Evolutionary conservation across 257 asterid species (phyloP).

Genomic region (Ligustrum vulgare): DNA sequence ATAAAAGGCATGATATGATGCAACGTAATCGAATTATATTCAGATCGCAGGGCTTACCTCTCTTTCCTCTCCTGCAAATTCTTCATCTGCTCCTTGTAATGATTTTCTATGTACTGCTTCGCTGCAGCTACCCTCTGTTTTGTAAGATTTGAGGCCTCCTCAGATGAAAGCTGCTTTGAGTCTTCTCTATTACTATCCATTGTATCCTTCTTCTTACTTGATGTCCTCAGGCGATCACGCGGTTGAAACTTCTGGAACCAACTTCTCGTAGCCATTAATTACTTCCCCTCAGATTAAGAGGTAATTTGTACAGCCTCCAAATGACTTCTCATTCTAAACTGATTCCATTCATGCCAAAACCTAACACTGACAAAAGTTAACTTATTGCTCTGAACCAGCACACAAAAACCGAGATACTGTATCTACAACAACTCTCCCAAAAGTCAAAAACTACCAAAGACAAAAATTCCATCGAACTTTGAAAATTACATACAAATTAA

Average conservation of each 20-base stretch:
- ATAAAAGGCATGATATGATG: not conserved
- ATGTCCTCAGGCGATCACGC: constrained; percentile 67
- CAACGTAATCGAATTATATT: constrained; percentile 5
- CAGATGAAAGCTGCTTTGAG: constrained; percentile 50
- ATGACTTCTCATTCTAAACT: constrained; percentile 40
- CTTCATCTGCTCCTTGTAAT: constrained; percentile 94
- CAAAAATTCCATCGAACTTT: not conserved
- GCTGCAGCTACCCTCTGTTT: constrained; percentile 96
- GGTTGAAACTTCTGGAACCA: constrained; percentile 89
- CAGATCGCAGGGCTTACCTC: constrained; percentile 50
- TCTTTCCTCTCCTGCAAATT: constrained; percentile 92
- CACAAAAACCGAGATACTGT: not conserved
- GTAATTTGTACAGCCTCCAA: constrained; percentile 22
- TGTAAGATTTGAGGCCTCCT: constrained; percentile 84
- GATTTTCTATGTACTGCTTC: constrained; percentile 96
- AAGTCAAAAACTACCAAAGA: not conserved
- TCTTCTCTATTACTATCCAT: constrained; percentile 78
- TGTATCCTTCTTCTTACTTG: constrained; percentile 53
- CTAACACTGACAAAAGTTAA: constrained; percentile 26
- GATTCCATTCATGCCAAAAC: constrained; percentile 29
- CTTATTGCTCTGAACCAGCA: not conserved
- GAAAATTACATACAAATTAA: not conserved
- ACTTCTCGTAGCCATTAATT: constrained; percentile 83
- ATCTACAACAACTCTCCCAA: not conserved
- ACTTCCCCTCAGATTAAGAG: constrained; percentile 41